phyloP scores from a whole-genome alignment of 805 yeast species.

The Kazachstania africana region DNA sequence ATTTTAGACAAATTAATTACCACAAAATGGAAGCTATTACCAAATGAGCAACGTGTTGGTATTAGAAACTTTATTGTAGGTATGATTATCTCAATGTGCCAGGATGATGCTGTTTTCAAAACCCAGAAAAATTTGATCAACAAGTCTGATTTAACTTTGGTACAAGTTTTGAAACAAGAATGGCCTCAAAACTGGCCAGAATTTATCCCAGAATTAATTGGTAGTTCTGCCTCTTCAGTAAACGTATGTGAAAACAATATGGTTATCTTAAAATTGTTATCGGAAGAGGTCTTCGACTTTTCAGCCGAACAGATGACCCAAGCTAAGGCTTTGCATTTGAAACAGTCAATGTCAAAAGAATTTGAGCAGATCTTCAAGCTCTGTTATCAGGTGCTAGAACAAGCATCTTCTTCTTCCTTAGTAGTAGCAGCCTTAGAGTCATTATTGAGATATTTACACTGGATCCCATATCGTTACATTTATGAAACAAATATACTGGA shows the following conservation, averaged over 20 bases:
- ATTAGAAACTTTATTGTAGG: slow-evolving; percentile 88
- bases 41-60: slow-evolving; percentile 80
- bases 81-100: slow-evolving; percentile 87
- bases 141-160: slow-evolving; percentile 88
- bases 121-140: slow-evolving; percentile 73
- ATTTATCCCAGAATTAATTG: slow-evolving; percentile 86
- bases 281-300: slow-evolving; percentile 93
- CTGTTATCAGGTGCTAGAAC: slow-evolving; percentile 87
- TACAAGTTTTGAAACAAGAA: slow-evolving; percentile 90
- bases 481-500: slow-evolving; percentile 77
- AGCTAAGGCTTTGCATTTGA: slow-evolving; percentile 78
- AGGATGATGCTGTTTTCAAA: slow-evolving; percentile 60
- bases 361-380: slow-evolving; percentile 87
- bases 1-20: slow-evolving; percentile 82
- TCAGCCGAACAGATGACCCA: slow-evolving; percentile 96
- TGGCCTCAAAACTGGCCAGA: slow-evolving; percentile 99
- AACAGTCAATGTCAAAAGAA: slow-evolving; percentile 75
- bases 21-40: slow-evolving; percentile 88
- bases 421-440: slow-evolving; percentile 77
- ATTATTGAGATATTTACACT: slow-evolving; percentile 72
- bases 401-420: slow-evolving; percentile 73
- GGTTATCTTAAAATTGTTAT: slow-evolving; percentile 76
- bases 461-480: slow-evolving; percentile 88
- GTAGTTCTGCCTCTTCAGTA: slow-evolving; percentile 69
- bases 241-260: slow-evolving; percentile 97